Base-by-base conservation (phyloP, 768 basidiomycete genomes). In the Tricholoma furcatifolium region DNA sequence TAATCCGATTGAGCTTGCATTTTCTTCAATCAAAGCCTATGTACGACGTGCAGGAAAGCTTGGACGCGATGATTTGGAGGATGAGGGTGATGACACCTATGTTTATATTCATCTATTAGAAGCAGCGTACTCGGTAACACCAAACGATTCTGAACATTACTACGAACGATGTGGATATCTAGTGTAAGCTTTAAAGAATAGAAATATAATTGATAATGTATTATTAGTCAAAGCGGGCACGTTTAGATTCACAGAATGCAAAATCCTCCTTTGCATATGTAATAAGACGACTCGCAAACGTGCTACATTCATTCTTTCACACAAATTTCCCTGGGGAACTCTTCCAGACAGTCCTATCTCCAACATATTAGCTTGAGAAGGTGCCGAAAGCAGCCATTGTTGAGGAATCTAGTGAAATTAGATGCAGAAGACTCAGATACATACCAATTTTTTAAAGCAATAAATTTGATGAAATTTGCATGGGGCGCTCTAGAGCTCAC, bases 1-100 rank as follows among this genome's bases (percentile, higher is more conserved):
- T 44, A 73, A 74, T 51, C 73, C 72, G 0, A 73, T 74, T 41
- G 70, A 73, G 23, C 59, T 61, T 8, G 62, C 60, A 1, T 67
- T 68, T 39, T 69, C 62, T 0, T 44, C 56, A 2, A 66, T 69
- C 52, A 67, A 69, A 34, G 50, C 61, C 6, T 55, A 58, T 44
- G 51, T 67, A 2, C 51, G 60, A 1, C 43, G 50, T 7, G 20
- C 50, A 60, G 55, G 45, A 43, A 4, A 9, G 6, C 30, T 45
- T 3, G 30, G 30, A 8, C 40, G 43, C 12, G 53, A 51, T 2
- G 57, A 61, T n/a, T 50, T 58, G 46, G 50, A 21, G 10, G 24
- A 47, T 1, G 15, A 44, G 11, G 7, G 24, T 42, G 60, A 63
- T 53, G 55, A 65, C 42, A 32, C 46, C 9, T 53, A 65, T 44